Evolutionary conservation across 164 flowering plant genomes (phyloP).

Genomic region (Berberis vulgaris): DNA sequence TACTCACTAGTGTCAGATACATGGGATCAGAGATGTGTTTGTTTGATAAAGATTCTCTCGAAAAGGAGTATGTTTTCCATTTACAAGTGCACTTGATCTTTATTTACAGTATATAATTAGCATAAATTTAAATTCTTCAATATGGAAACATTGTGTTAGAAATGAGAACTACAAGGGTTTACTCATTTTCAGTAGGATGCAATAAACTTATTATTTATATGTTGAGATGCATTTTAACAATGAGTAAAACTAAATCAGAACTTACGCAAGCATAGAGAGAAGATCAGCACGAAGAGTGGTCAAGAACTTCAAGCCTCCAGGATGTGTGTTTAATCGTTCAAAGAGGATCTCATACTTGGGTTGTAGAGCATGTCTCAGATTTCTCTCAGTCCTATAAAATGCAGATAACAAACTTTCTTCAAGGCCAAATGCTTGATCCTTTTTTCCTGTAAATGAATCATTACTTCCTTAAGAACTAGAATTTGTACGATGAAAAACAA

Average conservation of each 20-base stretch:
- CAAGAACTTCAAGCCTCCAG: conserved; percentile 79
- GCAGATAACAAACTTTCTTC: conserved; percentile 48
- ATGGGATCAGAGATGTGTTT: no score
- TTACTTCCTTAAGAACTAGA: neutral
- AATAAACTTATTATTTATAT: no score
- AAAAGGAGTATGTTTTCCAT: no score
- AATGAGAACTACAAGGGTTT: no score
- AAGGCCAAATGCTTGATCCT: conserved; percentile 18
- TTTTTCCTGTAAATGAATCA: conserved; percentile 32
- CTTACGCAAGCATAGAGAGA: conserved; percentile 58
- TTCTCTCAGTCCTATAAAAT: conserved; percentile 71
- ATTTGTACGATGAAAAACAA: neutral
- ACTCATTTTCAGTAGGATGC: no score
- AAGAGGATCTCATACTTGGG: conserved; percentile 76
- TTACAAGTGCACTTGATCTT: no score
- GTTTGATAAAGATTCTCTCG: no score
- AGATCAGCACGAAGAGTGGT: conserved; percentile 74
- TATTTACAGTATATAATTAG: no score
- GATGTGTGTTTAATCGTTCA: conserved; percentile 74
- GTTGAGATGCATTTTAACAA: no score
- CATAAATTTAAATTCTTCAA: no score
- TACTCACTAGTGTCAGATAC: no score
- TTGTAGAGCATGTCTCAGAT: conserved; percentile 72
- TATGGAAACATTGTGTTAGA: no score
- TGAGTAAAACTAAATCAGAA: neutral